phyloP scores from a whole-genome alignment of 129 eudicot genomes.

The Chrysanthemum seticuspe region DNA sequence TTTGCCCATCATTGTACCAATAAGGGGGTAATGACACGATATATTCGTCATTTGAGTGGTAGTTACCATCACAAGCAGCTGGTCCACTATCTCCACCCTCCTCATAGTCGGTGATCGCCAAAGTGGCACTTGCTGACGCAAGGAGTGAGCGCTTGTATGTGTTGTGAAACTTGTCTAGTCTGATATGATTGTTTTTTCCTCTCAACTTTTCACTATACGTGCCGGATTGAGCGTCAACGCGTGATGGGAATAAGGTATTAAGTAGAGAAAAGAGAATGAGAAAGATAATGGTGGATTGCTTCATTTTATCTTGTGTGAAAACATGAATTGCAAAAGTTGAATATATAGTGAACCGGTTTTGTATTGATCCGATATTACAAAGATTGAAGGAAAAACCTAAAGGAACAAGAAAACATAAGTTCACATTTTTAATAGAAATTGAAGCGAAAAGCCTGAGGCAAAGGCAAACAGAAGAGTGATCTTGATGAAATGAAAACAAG shows the following conservation, averaged over 20 bases:
- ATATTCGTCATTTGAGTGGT: slow-evolving; percentile 8
- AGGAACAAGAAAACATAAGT: no score
- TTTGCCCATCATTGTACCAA: slow-evolving; percentile 20
- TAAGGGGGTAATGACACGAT: slow-evolving; percentile 25
- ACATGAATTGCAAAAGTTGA: neutral
- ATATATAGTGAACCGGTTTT: no score
- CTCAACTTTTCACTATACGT: neutral
- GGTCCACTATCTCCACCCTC: slow-evolving; percentile 31
- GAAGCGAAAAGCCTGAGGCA: no score
- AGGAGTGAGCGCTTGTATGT: neutral
- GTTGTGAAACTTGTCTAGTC: neutral
- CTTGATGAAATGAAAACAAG: no score
- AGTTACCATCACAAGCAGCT: slow-evolving; percentile 22
- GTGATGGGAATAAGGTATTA: neutral
- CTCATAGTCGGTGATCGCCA: slow-evolving; percentile 21
- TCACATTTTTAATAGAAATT: no score
- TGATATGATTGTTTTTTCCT: neutral
- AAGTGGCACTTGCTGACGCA: neutral
- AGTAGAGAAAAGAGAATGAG: slow-evolving; percentile 13
- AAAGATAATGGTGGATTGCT: neutral
- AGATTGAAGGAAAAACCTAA: no score
- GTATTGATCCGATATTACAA: no score
- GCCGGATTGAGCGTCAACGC: neutral
- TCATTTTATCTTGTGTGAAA: neutral
- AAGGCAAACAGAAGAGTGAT: no score